Percentiles rank a stretch among this genome's conserved stretches.
phyloP scores from a whole-genome alignment of 2,329 filamentous ascomycete genomes.

The Ophiostoma australiae region DNA sequence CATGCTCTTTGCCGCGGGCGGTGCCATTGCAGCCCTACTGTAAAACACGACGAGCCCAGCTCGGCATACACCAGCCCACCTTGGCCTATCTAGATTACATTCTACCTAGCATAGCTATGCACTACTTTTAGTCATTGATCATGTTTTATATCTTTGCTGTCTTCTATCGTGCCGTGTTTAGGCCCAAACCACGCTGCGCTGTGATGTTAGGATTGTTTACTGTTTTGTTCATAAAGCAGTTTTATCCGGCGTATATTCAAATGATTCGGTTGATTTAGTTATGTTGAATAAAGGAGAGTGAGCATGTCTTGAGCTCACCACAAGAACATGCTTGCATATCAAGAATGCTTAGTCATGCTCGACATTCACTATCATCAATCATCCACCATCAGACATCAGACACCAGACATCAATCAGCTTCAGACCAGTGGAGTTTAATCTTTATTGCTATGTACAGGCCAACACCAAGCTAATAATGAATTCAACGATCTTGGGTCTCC shows the following conservation, averaged over 20 bases:
- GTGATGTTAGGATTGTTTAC: too few relatives aligned
- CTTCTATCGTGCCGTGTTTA: too few relatives aligned
- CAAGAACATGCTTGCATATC: too few relatives aligned
- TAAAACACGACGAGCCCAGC: neutral
- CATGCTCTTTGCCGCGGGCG: neutral
- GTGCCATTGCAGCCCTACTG: neutral
- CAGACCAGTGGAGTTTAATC: neutral
- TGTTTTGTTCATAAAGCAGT: neutral
- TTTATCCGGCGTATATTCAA: too few relatives aligned
- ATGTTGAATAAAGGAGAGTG: neutral
- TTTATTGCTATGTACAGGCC: conserved; percentile 12
- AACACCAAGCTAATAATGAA: neutral
- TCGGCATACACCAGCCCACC: too few relatives aligned
- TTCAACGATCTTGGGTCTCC: neutral
- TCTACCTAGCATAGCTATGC: too few relatives aligned
- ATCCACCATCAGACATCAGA: too few relatives aligned
- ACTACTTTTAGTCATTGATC: neutral
- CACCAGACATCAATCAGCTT: too few relatives aligned
- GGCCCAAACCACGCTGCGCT: too few relatives aligned
- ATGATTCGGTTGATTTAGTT: neutral
- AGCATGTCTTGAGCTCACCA: neutral
- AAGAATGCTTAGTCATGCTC: too few relatives aligned
- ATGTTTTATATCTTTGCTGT: too few relatives aligned
- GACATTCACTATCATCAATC: neutral
- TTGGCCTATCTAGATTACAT: neutral